Evolutionary conservation across 805 yeast species (phyloP).

Genomic region (Candida coleopterorum): DNA sequence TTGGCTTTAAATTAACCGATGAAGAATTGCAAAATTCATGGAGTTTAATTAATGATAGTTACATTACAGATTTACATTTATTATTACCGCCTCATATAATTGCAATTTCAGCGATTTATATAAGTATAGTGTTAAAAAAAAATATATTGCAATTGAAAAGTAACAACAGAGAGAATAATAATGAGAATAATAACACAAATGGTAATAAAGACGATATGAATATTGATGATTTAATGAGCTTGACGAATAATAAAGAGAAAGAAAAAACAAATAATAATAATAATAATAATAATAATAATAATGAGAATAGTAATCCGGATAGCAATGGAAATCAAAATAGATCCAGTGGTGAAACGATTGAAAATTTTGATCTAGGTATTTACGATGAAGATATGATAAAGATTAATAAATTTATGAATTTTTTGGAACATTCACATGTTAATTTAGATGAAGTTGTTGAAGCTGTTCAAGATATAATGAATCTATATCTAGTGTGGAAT

Average conservation of each 20-base stretch:
- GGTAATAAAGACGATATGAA: slow-evolving; percentile 18
- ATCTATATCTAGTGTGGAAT: slow-evolving; percentile 83
- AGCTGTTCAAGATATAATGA: slow-evolving; percentile 78
- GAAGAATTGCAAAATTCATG: slow-evolving; percentile 82
- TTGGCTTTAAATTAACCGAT: slow-evolving; percentile 38
- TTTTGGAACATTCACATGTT: slow-evolving; percentile 71
- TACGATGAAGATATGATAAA: slow-evolving; percentile 38
- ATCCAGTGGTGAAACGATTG: neutral
- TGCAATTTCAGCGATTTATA: slow-evolving; percentile 76
- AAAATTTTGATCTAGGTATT: slow-evolving; percentile 12
- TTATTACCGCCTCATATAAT: slow-evolving; percentile 86
- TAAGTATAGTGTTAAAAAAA: slow-evolving; percentile 59
- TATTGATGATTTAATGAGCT: slow-evolving; percentile 33
- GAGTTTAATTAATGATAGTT: slow-evolving; percentile 87
- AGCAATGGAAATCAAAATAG: neutral
- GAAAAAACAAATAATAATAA: neutral
- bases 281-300: no score
- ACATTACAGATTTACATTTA: slow-evolving; percentile 79
- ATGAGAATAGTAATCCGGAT: neutral
- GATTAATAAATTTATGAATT: slow-evolving; percentile 54
- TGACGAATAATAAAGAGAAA: slow-evolving; percentile 4
- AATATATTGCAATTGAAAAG: slow-evolving; percentile 21
- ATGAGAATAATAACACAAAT: slow-evolving; percentile 12
- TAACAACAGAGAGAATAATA: no score
- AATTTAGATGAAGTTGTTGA: slow-evolving; percentile 75